A percentile compares a stretch with the other conserved stretches of the same genome.
These are phyloP conservation scores for Rhizopogon rudus DNA, from an alignment of 768 basidiomycete genomes.

Conservation along the genomic window DNA sequence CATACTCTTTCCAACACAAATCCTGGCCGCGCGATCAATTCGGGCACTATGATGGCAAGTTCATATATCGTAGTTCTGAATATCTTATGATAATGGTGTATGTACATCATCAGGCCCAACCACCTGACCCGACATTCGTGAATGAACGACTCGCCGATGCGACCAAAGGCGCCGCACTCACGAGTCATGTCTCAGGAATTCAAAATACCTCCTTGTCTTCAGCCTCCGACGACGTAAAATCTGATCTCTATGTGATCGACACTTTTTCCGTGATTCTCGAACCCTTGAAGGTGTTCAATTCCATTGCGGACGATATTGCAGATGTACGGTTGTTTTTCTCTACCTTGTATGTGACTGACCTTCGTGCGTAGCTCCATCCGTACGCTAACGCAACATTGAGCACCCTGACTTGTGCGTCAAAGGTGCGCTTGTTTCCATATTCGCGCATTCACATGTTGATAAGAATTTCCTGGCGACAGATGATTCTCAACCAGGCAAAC, in stretches of 20 bases:
- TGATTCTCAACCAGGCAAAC: not conserved
- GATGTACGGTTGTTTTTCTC: not conserved
- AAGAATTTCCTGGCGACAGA: not conserved
- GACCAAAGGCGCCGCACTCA: too few species aligned
- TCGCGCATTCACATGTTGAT: not conserved
- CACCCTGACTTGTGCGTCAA: not conserved
- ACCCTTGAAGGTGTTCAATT: not conserved
- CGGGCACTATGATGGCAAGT: too few species aligned
- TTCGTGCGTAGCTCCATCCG: not conserved
- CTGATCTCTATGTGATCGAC: too few species aligned
- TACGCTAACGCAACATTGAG: not conserved
- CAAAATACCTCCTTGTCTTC: not conserved
- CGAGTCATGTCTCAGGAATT: too few species aligned
- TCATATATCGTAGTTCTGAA: too few species aligned
- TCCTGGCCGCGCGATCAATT: too few species aligned
- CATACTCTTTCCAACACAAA: too few species aligned
- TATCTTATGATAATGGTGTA: too few species aligned
- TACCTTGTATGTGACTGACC: not conserved
- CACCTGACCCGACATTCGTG: too few species aligned
- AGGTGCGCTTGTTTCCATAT: not conserved
- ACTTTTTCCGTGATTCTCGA: not conserved
- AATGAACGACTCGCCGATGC: not conserved
- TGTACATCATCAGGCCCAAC: too few species aligned
- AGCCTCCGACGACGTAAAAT: too few species aligned
- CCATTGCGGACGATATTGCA: not conserved